A percentile compares a stretch with the other conserved stretches of the same genome.
These are phyloP conservation scores for Coffea humblotiana DNA, from an alignment of 305 asterid genomes.

Conservation along the genomic window DNA sequence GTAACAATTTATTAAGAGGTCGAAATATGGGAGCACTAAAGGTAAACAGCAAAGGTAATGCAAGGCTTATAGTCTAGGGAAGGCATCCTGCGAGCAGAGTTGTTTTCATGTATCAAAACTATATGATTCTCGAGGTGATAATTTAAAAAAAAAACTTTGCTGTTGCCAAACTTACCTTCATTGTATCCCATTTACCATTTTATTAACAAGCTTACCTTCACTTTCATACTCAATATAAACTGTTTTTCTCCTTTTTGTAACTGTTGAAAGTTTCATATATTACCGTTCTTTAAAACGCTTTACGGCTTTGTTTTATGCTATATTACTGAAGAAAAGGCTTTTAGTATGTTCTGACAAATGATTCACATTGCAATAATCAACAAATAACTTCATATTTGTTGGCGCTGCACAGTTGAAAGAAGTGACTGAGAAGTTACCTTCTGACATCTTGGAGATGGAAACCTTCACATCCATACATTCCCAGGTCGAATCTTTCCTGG, in stretches of 20 bases:
- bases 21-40: background rate
- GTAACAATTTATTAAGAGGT: too few relatives aligned
- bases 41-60: background rate
- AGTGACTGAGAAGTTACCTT: slow-evolving; percentile 61
- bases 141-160: background rate
- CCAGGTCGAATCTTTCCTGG: slow-evolving; percentile 54
- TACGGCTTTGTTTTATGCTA: background rate
- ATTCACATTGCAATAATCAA: background rate
- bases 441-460: slow-evolving; percentile 55
- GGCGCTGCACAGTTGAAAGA: slow-evolving; percentile 62
- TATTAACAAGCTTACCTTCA: background rate
- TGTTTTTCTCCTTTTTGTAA: too few relatives aligned
- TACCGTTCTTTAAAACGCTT: background rate
- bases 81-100: background rate
- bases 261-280: too few relatives aligned
- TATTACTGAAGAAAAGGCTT: background rate
- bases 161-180: background rate
- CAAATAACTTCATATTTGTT: slow-evolving; percentile 13
- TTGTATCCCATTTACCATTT: background rate
- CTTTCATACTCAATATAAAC: background rate
- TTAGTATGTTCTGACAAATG: background rate
- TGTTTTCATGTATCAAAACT: background rate
- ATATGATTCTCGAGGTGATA: background rate
- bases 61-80: background rate
- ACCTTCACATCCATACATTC: slow-evolving; percentile 43